Conservation (phyloP, 257 asterid species). For the Forsythia suspensa region DNA sequence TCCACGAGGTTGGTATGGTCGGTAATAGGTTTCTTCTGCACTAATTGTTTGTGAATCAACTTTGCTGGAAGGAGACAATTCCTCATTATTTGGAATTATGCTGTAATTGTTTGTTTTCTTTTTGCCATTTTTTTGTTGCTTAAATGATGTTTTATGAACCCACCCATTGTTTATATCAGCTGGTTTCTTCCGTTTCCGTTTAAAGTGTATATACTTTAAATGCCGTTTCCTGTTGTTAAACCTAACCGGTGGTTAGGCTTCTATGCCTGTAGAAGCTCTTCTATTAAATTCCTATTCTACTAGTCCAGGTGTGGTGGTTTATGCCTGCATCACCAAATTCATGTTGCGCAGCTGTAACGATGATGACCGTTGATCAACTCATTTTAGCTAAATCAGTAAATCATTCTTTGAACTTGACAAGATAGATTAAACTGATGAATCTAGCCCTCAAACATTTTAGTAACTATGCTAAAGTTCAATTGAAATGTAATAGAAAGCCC, state of each 20-base stretch:
- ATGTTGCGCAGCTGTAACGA: too few species aligned
- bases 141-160: not conserved
- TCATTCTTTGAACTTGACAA: too few species aligned
- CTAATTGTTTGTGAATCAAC: slow-evolving; percentile 15
- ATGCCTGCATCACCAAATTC: too few species aligned
- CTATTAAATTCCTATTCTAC: not conserved
- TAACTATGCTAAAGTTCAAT: too few species aligned
- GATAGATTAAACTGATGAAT: too few species aligned
- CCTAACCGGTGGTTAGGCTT: not conserved
- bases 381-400: too few species aligned
- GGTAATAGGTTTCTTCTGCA: slow-evolving; percentile 31
- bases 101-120: slow-evolving; percentile 24
- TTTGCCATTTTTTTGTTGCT: slow-evolving; percentile 19
- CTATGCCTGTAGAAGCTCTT: not conserved
- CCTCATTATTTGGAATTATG: slow-evolving; percentile 12
- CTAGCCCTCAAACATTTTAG: too few species aligned
- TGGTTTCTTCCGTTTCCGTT: not conserved
- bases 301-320: not conserved
- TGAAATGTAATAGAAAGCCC: too few species aligned
- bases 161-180: not conserved
- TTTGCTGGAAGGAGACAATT: slow-evolving; percentile 15
- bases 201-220: not conserved
- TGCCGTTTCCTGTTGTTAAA: not conserved
- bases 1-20: slow-evolving; percentile 76
- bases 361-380: too few species aligned